Base-by-base conservation (phyloP, 2,329 filamentous ascomycete genomes). In the Trichothecium sympodiale region DNA sequence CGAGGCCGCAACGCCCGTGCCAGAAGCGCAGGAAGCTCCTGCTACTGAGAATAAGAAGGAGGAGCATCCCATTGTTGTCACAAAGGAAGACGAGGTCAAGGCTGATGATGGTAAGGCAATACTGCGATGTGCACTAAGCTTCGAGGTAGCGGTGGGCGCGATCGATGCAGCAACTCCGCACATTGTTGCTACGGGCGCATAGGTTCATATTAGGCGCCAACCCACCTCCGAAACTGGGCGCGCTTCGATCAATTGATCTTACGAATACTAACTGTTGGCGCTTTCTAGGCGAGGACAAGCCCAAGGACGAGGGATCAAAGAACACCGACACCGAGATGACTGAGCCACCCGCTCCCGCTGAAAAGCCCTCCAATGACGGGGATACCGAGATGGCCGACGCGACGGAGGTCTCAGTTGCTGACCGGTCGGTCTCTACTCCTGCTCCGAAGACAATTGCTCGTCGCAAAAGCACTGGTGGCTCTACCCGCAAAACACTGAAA, bases 401-500 rank as follows among this genome's bases (percentile, higher is more conserved):
- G 9, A 34, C 43, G n/a, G 47, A 55, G 40, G 43, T 46, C 17
- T 41, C 42, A 12, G 46, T 43, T 12, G 39, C 45, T 8, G 33
- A 39, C 9, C 30, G 37, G 18, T 36, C 34, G 14, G 23, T 34
- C 7, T 17, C 31, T 10, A 29, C 48, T 46, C 51, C 56, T 32
- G 48, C 53, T 38, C 52, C 51, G 28, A 54, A 54, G 16, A 50
- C 61, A n/a, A 49, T 60, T 29, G 54, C 54, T 14, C 16, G 16
- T n/a, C 23, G 16, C 46, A 65, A 60, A 48, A 54, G 57, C 39
- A 70, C 71, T 30, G 69, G 80, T 16, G 58, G 81, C 45, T 66
- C 77, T 58, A 87, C 83, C 61, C 67, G 61, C 48, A 88, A 87
- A 68, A 88, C 88, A 57, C 67, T 87, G 42, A 91, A 77, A 65